Conservation (phyloP, 192 early-diverging fungal species). For the Powellomyces hirtus region DNA sequence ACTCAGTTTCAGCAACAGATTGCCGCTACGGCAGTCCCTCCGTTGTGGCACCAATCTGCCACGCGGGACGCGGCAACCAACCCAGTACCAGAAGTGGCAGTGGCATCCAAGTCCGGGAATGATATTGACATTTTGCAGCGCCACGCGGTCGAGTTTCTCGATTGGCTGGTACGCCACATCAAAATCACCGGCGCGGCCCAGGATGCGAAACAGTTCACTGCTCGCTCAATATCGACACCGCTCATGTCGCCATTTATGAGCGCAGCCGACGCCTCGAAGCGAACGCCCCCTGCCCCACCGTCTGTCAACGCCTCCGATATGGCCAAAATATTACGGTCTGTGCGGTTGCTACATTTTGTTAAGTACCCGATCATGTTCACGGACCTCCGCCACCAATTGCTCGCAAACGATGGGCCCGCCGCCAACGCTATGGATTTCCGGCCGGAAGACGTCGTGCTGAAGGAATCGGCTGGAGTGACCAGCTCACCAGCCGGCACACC, state of each 20-base stretch:
- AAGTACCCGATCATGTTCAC: constrained; percentile 51
- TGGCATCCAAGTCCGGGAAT: constrained; percentile 6
- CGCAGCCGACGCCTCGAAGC: not conserved
- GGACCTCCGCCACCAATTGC: constrained; percentile 29
- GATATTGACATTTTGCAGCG: constrained; percentile 37
- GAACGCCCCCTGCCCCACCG: not conserved
- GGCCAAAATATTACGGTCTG: constrained; percentile 39
- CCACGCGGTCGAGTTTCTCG: constrained; percentile 49
- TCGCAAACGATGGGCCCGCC: not conserved
- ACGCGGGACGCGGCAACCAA: not conserved
- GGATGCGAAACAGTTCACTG: not conserved
- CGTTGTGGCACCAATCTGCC: too few species aligned
- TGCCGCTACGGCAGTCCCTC: too few species aligned
- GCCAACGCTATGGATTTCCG: not conserved
- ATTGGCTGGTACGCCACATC: constrained; percentile 39
- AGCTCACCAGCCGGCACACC: not conserved
- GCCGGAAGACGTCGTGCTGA: not conserved
- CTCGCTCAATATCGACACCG: not conserved
- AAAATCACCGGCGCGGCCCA: not conserved
- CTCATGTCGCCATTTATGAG: not conserved
- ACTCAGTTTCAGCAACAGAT: constrained; percentile 15
- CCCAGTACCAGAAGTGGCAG: not conserved
- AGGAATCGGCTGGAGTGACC: not conserved
- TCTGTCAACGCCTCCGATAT: constrained; percentile 33
- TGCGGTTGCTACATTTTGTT: constrained; percentile 43